Conservation (phyloP, 768 basidiomycete genomes). For the Psilocybe cyanescens region DNA sequence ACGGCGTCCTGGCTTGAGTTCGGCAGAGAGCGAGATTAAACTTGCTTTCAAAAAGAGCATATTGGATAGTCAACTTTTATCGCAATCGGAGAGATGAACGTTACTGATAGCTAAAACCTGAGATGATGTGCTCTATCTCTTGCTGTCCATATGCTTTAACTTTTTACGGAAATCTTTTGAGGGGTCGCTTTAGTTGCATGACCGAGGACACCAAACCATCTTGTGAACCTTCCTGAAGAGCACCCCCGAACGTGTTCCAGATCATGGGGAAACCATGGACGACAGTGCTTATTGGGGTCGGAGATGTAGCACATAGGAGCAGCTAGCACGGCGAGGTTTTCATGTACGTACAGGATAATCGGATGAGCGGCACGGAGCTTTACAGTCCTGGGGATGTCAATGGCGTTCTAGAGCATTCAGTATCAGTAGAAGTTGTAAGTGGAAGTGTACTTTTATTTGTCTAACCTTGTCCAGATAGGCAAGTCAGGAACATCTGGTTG, state of each 20-base stretch:
- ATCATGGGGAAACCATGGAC: neutral
- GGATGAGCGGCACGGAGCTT: constrained; percentile 9
- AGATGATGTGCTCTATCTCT: constrained; percentile 1
- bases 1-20: constrained; percentile 1
- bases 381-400: neutral
- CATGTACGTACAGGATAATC: constrained; percentile 7
- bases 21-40: constrained; percentile 16
- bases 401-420: neutral
- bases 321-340: constrained; percentile 7
- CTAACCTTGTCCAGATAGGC: neutral
- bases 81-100: constrained; percentile 9
- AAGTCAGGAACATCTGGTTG: neutral
- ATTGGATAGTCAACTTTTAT: constrained; percentile 7
- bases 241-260: constrained; percentile 17
- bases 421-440: neutral
- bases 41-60: neutral
- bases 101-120: constrained; percentile 5
- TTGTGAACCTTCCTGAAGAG: neutral
- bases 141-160: neutral
- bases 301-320: constrained; percentile 11
- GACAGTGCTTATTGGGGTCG: constrained; percentile 1
- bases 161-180: constrained; percentile 5
- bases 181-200: constrained; percentile 1
- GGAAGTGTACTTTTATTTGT: neutral
- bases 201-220: neutral